phyloP scores from a whole-genome alignment of 331 rosid genomes.

The Acacia pycnantha region DNA sequence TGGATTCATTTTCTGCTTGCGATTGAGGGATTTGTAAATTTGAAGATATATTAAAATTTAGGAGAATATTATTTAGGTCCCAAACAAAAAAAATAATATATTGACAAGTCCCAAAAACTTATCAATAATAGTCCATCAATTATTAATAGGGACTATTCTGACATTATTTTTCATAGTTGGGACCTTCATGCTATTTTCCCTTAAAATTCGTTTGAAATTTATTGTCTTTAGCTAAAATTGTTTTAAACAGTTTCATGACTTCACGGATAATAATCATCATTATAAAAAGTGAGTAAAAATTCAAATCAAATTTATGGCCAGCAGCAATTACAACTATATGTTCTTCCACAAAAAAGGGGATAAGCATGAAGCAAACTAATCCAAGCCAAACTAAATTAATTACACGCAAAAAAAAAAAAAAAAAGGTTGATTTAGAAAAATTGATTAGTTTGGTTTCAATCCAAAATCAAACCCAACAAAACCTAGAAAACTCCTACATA shows the following conservation, averaged over 20 bases:
- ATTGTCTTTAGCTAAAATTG: too few species aligned
- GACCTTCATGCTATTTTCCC: too few species aligned
- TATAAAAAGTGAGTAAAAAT: not conserved
- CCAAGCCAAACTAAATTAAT: not conserved
- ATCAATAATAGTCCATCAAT: too few species aligned
- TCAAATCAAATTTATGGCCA: not conserved
- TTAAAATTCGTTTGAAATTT: too few species aligned
- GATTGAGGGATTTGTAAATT: not conserved
- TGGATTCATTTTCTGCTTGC: not conserved
- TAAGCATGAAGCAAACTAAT: not conserved
- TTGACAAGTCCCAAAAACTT: too few species aligned
- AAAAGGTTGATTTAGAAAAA: not conserved
- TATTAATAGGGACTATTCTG: too few species aligned
- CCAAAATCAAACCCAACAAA: not conserved
- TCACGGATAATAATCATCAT: not conserved
- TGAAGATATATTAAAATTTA: too few species aligned
- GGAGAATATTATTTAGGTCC: too few species aligned
- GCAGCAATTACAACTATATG: not conserved
- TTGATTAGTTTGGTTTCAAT: not conserved
- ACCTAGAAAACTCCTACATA: not conserved
- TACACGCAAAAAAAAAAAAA: not conserved
- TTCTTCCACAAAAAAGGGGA: not conserved
- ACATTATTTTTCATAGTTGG: too few species aligned
- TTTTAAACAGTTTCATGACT: too few species aligned
- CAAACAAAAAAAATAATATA: too few species aligned